Base-by-base conservation (phyloP, 345 rosid genomes). In the Excoecaria cochinchinensis region DNA sequence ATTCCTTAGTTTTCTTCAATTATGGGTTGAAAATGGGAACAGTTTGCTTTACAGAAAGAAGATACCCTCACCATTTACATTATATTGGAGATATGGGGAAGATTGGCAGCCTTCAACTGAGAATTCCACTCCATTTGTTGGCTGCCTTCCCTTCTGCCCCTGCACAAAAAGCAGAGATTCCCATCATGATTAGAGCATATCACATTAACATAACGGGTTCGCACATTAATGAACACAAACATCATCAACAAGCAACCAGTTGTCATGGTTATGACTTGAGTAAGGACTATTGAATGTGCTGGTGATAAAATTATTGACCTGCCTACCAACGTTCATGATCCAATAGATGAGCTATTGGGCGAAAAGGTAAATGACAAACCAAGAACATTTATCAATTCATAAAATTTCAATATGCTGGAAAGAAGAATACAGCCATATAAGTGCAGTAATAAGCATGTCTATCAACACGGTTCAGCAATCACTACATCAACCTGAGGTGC, bases 1-100 rank as follows among this genome's bases (percentile, higher is more conserved):
- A 47, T 22, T 42, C 9, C 15, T 22, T 44, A 22, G 22, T 51
- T 57, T 58, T 58, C 74, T 75, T 72, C 78, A 74, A 58, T 70
- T 51, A 78, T 8, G 65, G 52, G 46, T 63, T 38, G 39, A 17
- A 71, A 70, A 76, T 7, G 16, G n/a, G 47, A 76, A 71, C 50
- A 58, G 39, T 55, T 71, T 46, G 70, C 76, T 84, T 82, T 81
- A 84, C 87, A 81, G 71, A 78, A 72, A 67, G 71, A 69, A 63
- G 77, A 76, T 59, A 59, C 55, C 75, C 67, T 21, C 63, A 78
- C 76, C 61, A 76, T 79, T 79, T 77, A 81, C 78, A 78, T 25
- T 57, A 74, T 24, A 31, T 51, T 65, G 56, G 40, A 60, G 50
- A 69, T 48, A 40, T 75, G 73, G 65, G 68, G 2, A 73, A 42